Conservation (phyloP, 2,329 filamentous ascomycete species). For the Emergomyces africanus region DNA sequence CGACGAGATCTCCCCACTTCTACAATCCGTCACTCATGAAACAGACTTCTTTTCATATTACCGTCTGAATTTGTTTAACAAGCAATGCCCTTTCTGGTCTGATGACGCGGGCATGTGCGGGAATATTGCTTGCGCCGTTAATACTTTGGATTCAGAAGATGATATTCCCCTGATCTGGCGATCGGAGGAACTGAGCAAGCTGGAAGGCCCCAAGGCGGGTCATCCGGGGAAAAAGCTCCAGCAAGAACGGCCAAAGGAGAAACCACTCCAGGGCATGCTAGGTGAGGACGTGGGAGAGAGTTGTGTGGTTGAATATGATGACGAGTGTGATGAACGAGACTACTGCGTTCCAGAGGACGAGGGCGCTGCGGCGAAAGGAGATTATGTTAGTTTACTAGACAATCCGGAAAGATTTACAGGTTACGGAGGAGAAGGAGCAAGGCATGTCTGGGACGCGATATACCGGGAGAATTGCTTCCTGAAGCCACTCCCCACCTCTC, state of each 20-base stretch:
- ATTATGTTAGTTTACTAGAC: constrained; percentile 87
- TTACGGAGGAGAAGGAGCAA: constrained; percentile 70
- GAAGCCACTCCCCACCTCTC: constrained; percentile 25
- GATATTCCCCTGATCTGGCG: constrained; percentile 89
- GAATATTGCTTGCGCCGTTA: constrained; percentile 91
- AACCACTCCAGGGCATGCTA: constrained; percentile 67
- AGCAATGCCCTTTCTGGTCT: constrained; percentile 90
- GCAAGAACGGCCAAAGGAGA: constrained; percentile 51
- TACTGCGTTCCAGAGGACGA: constrained; percentile 97
- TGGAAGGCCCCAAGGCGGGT: constrained; percentile 80
- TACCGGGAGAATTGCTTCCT: constrained; percentile 96
- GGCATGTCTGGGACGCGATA: constrained; percentile 91
- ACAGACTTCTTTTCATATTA: constrained; percentile 99
- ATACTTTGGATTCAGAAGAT: constrained; percentile 87
- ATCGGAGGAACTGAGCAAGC: constrained; percentile 78
- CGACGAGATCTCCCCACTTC: constrained; percentile 56
- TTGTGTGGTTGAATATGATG: constrained; percentile 94
- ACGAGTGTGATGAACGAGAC: constrained; percentile 91
- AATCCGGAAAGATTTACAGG: constrained; percentile 96
- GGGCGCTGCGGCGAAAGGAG: constrained; percentile 70
- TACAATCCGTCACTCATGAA: constrained; percentile 68
- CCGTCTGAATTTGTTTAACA: constrained; percentile 86
- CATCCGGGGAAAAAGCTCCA: constrained; percentile 71
- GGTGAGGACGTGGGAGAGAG: constrained; percentile 85
- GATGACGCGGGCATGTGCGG: constrained; percentile 91